Evolutionary conservation across 1,284 basidiomycete species (phyloP), one percentile per base, ranked within the genome.

Genomic region (Rugosomyces carneus): DNA sequence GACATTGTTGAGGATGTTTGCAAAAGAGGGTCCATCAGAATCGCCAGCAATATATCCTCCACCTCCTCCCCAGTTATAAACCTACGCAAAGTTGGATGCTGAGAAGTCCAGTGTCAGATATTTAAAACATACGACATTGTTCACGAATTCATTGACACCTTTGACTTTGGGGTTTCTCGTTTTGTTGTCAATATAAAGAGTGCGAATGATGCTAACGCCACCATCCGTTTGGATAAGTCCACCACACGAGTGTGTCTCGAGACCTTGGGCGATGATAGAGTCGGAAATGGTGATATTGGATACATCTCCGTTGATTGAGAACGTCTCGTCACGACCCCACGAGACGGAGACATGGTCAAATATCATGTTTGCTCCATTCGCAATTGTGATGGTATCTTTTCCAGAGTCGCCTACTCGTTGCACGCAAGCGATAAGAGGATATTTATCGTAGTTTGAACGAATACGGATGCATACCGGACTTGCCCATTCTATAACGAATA

Each of bases 91-190:
- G 8, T 16, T 15, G 3, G 15, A 3, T 16, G 13, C 10, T 7
- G 8, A 36, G 15, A 3, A 9, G 20, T 13, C n/a, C 26, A 38
- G 16, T 7, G 24, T 29, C 19, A 29, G 9, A 36, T 3, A 29
- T n/a, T 21, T 13, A 11, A 34, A 34, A 36, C 60, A 29, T 51
- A 64, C 63, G 31, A 66, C 64, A 45, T 67, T 68, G 44, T 68
- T 68, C 5, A 63, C 57, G 47, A 65, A 67, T 26, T 68, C 66
- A 36, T 68, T 68, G 29, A 63, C 58, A 6, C 66, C 66, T 45
- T 68, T 67, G 19, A 68, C 66, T 42, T 68, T 68, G 10, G 66
- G 66, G 43, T 68, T 68, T 24, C 66, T 53, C 2, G 66, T 68
- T 48, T 68, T 57, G 49, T 68, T 68, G 54, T 67, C 65, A 37